phyloP scores from a whole-genome alignment of 2,329 filamentous ascomycete genomes.

The Pseudogymnoascus sp. region DNA sequence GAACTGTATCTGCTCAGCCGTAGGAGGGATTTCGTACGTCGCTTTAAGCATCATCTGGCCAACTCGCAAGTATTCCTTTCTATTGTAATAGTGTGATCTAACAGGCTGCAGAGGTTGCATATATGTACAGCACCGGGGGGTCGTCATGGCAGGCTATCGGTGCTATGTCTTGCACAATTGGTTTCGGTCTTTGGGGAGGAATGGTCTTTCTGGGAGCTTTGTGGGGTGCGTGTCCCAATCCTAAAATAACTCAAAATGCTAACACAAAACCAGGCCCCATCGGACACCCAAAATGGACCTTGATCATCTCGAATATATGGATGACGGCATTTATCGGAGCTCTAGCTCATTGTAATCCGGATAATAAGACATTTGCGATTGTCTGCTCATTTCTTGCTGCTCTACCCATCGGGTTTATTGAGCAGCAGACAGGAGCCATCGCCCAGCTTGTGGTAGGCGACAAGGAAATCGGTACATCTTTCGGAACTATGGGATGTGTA shows the following conservation, averaged over 20 bases:
- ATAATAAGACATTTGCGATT: slow-evolving; percentile 22
- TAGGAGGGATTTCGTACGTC: slow-evolving; percentile 27
- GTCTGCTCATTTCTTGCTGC: slow-evolving; percentile 21
- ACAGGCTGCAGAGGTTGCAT: neutral
- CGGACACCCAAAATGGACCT: neutral
- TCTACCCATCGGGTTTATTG: slow-evolving; percentile 16
- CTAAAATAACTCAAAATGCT: neutral
- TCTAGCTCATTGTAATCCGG: slow-evolving; percentile 16
- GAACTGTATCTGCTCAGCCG: slow-evolving; percentile 27
- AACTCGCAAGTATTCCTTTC: slow-evolving; percentile 19
- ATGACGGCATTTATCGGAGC: neutral
- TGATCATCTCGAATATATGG: neutral
- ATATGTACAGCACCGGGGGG: slow-evolving; percentile 21
- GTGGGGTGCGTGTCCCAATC: slow-evolving; percentile 1
- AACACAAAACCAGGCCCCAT: neutral
- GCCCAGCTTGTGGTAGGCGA: neutral
- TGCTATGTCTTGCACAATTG: slow-evolving; percentile 28
- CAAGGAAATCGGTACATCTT: neutral
- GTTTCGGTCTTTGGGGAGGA: slow-evolving; percentile 29
- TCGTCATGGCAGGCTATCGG: slow-evolving; percentile 27
- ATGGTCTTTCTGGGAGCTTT: slow-evolving; percentile 27
- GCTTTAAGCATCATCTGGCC: slow-evolving; percentile 31
- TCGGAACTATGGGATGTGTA: neutral
- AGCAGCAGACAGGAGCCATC: neutral
- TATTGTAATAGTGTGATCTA: neutral